These are phyloP conservation scores for Theobroma cacao DNA, from an alignment of 345 rosid species.

Conservation along the genomic window DNA sequence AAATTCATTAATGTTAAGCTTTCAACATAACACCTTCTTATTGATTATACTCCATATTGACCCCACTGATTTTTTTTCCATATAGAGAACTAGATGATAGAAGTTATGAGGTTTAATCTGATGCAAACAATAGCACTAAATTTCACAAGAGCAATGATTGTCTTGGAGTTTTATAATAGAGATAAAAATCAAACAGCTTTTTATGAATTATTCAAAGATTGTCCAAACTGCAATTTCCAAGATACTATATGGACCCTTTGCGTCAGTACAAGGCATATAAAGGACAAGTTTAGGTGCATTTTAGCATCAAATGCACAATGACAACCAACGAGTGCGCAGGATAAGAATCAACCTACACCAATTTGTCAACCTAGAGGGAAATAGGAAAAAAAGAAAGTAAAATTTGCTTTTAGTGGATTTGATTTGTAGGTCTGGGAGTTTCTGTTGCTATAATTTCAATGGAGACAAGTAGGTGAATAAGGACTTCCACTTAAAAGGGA, in stretches of 20 bases:
- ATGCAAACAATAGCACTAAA: background rate
- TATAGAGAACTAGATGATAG: too few species aligned
- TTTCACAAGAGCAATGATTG: background rate
- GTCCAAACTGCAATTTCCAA: constrained; percentile 13
- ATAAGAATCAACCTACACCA: background rate
- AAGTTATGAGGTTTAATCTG: background rate
- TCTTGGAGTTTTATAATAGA: background rate
- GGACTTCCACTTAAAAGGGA: too few species aligned
- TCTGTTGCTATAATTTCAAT: background rate
- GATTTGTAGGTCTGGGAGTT: background rate
- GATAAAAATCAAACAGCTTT: background rate
- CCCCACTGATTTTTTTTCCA: background rate
- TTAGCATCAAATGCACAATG: background rate
- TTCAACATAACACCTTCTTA: background rate
- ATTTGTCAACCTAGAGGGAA: too few species aligned
- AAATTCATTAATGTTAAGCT: background rate
- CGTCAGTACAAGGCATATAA: constrained; percentile 6
- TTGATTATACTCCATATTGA: background rate
- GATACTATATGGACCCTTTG: background rate
- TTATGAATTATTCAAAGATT: background rate
- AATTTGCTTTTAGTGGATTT: background rate
- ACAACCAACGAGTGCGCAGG: background rate
- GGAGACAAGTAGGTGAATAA: background rate
- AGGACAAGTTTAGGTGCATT: background rate
- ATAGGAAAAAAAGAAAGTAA: background rate